Percentiles rank a stretch among this genome's conserved stretches.
Conservation (phyloP, 306 rosid species). For the Begonia fuchsioides region DNA sequence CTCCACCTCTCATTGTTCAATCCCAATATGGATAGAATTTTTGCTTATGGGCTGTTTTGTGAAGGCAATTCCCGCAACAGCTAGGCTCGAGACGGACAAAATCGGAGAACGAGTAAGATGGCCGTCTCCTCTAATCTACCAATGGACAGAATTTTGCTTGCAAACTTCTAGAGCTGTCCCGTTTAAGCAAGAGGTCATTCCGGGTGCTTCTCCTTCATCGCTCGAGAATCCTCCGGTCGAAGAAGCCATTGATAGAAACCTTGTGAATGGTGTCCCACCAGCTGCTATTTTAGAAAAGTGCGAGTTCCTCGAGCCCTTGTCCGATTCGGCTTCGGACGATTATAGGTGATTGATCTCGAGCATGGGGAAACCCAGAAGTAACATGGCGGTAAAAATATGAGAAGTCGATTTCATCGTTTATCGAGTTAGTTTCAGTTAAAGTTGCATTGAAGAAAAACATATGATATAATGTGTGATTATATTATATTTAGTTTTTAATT, state of each 20-base stretch:
- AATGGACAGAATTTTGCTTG: constrained; percentile 93
- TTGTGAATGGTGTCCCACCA: constrained; percentile 64
- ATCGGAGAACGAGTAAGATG: constrained; percentile 76
- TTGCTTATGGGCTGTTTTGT: not conserved
- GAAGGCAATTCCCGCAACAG: constrained; percentile 71
- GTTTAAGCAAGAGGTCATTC: constrained; percentile 77
- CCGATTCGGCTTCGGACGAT: constrained; percentile 36
- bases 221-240: constrained; percentile 27
- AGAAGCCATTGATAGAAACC: constrained; percentile 43
- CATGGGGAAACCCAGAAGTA: constrained; percentile 27
- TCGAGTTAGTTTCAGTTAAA: constrained; percentile 16
- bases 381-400: constrained; percentile 24
- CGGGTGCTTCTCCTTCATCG: constrained; percentile 62
- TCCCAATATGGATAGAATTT: too few species aligned
- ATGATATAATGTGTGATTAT: too few species aligned
- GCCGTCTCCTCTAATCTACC: constrained; percentile 74
- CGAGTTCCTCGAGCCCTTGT: constrained; percentile 75
- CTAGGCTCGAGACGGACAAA: constrained; percentile 36
- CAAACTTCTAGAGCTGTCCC: constrained; percentile 76
- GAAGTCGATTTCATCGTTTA: constrained; percentile 15
- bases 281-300: constrained; percentile 46
- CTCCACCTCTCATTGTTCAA: too few species aligned
- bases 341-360: constrained; percentile 44
- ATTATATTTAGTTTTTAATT: too few species aligned
- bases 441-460: constrained; percentile 20